Base-by-base conservation (phyloP, 805 yeast genomes). In the Pichia manshurica region DNA sequence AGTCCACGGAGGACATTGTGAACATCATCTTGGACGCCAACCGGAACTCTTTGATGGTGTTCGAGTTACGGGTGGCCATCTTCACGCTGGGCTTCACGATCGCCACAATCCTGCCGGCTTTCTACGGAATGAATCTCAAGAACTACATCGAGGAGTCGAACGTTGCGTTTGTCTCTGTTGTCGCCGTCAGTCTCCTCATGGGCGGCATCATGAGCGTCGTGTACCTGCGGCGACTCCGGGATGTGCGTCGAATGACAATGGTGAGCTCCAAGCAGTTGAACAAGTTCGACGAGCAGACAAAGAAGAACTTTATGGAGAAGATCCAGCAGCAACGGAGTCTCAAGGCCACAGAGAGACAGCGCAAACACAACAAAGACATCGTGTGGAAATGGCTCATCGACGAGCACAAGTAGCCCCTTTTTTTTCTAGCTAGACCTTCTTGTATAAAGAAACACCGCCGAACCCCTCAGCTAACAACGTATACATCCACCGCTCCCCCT, bases 21-120 rank as follows among this genome's bases (percentile, higher is more conserved):
- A 89, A 89, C 60, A 89, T 90, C 57, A 89, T 90, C 51, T 66
- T 90, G 46, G 97, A 90, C 64, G 87, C 96, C 2, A 88, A 88
- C 59, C 79, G 97, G 68, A 90, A 90, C 66, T 79, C 95, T 3
- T 69, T 90, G 52, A 87, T 90, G 95, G 73, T 90, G 48, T 81
- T 84, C 55, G 96, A 90, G 59, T 69, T 90, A 53, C 84, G 86
- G 57, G 79, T 89, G 15, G 80, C 95, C 0, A 84, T 90, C 22
- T 87, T 86, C 53, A 87, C 96, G 0, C 64, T 90, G 32, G 95
- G 96, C 0, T 77, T 87, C 59, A 85, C 96, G 0, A 84, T 87
- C 20, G 96, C 95, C 1, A 84, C 96, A 1, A 68, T 87, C 19
- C 57, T 87, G 1, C 96, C 96, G 2, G 95, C 95, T 7, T 82